Evolutionary conservation across 768 basidiomycete species (phyloP), one percentile per base, ranked within the genome.

Genomic region (Hypholoma fasciculare): DNA sequence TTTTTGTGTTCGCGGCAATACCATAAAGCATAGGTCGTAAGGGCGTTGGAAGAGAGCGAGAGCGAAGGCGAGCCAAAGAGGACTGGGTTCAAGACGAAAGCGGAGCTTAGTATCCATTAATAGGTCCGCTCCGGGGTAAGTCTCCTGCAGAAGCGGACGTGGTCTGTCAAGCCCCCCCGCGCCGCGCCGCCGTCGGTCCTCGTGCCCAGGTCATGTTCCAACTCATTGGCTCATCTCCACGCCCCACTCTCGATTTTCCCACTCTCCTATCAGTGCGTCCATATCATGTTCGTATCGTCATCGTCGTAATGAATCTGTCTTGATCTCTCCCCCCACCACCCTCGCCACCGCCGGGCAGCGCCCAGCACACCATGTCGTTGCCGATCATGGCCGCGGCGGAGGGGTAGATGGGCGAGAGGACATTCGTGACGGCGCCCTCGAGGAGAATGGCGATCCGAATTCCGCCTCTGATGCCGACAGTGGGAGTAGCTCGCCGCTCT

Each of bases 401-500:
- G 63, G 63, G 56, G 61, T 74, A n/a, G 73, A 68, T 1, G 69
- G 69, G 20, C 73, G 63, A 40, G 73, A 72, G n/a, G 74, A 72
- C 34, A 69, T 62, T 49, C 74, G 65, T 23, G 76, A 74, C 7
- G 75, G 71, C 13, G 71, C 60, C 44, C 67, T 65, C 30, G 72
- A 76, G 6, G 75, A 63, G 57, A 74, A 79, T 44, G 79, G 79
- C 4, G 76, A 76, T 62, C 76, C 78, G 16, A 75, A 77, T 30
- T 74, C 74, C 46, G 71, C 71, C 34, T 74, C 70, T 39, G 49
- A 46, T 52, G 43, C 26, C 58, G 56, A 46, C 16, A 42, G 57
- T 20, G 40, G 48, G 52, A 64, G 46, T 51, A 64, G 20, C 48
- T 64, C 63, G n/a, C 63, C 61, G 53, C 66, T 65, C 62, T 68